These are phyloP conservation scores for Xylariaceae sp. DNA, from an alignment of 2,329 filamentous ascomycete species.

Conservation along the genomic window DNA sequence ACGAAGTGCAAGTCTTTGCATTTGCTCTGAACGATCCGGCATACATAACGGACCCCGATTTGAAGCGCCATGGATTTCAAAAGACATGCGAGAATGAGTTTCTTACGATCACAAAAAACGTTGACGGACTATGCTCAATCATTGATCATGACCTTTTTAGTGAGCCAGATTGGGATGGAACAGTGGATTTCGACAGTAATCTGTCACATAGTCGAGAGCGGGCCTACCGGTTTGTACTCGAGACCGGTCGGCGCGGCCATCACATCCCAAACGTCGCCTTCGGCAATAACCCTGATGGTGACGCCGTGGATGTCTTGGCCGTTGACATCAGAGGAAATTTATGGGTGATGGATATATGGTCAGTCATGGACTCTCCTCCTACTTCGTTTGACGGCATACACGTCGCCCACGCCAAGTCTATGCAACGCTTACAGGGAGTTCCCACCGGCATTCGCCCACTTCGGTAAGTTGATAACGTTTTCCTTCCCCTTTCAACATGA, in stretches of 20 bases:
- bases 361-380: slow-evolving; percentile 15
- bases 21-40: slow-evolving; percentile 29
- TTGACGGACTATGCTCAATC: background rate
- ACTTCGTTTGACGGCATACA: slow-evolving; percentile 21
- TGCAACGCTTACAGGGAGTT: background rate
- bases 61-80: background rate
- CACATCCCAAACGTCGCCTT: slow-evolving; percentile 54
- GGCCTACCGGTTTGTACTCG: slow-evolving; percentile 47
- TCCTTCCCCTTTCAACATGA: background rate
- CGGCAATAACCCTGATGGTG: slow-evolving; percentile 40
- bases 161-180: no score
- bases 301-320: slow-evolving; percentile 46
- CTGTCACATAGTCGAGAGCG: slow-evolving; percentile 34
- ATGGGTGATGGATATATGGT: slow-evolving; percentile 52
- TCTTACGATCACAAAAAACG: slow-evolving; percentile 19
- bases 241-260: slow-evolving; percentile 34
- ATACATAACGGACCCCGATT: background rate
- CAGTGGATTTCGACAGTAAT: slow-evolving; percentile 18
- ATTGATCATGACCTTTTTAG: no score
- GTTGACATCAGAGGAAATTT: slow-evolving; percentile 45
- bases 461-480: background rate
- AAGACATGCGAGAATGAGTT: slow-evolving; percentile 14
- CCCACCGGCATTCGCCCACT: no score
- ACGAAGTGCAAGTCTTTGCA: slow-evolving; percentile 32
- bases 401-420: background rate